Evolutionary conservation across 139 green algal species (phyloP), one percentile per base, ranked within the genome.

Genomic region (Tetratostichococcus sp.): DNA sequence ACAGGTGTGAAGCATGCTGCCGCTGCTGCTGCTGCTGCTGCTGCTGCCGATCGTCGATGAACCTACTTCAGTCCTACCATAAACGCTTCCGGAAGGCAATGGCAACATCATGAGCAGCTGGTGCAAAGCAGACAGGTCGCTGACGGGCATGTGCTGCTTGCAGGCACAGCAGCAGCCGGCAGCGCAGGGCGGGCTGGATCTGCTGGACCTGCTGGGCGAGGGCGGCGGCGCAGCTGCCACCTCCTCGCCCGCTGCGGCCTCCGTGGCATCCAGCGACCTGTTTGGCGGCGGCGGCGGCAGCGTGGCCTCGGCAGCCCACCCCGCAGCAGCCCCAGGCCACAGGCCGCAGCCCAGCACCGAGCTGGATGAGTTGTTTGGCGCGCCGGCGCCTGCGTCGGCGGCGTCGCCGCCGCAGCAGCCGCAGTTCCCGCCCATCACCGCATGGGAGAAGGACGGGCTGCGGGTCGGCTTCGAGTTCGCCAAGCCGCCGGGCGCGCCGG

Each of bases 381-480:
- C 72, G 35, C 59, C 33, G 30, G 50, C 72, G 4, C 31, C 71
- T 4, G 68, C 67, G 8, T 35, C 72, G 35, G 25, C 76, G 30
- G 42, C 67, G 19, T 0, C 67, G 2, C 19, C 34, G 0, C 1
- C 35, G 19, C 23, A 62, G 0, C n/a, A 33, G 62, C 28, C 28
- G 5, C 26, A 68, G 62, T 83, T 85, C 35, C 69, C 85, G 30
- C 34, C 69, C 11, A 69, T 95, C 34, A 72, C 83, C 22, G 91
- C 84, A 1, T 94, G 81, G 74, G 74, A 93, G n/a, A 83, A 85
- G 35, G 71, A 84, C 30, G 91, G 87, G 35, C 35, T 97, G 19
- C 69, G 34, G 1, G 74, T 96, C 22, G 74, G 25, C 0, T 95
- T 98, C 67, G 65, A 65, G 6, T 89, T 92, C 69, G 43, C 25